Conservation (phyloP, 768 basidiomycete genomes). For the Crucibulum laeve region DNA sequence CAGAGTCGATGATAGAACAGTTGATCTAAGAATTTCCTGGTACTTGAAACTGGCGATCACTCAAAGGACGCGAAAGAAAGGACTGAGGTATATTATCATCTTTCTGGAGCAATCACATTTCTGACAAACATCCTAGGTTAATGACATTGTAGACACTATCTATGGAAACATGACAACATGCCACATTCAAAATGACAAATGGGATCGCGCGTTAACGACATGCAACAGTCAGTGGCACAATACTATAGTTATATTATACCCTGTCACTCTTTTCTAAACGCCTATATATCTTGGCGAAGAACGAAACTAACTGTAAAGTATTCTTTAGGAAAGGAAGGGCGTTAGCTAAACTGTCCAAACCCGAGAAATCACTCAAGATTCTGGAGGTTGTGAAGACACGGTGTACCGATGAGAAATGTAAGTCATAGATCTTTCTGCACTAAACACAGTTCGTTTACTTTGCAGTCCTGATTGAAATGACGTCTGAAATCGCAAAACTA, state of each 20-base stretch:
- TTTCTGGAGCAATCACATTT: background rate
- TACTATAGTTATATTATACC: background rate
- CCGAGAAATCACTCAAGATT: slow-evolving; percentile 57
- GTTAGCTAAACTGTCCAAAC: slow-evolving; percentile 70
- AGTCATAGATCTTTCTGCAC: background rate
- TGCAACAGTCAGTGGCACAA: slow-evolving; percentile 52
- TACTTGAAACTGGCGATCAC: slow-evolving; percentile 18
- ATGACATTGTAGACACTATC: slow-evolving; percentile 74
- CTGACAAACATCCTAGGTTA: slow-evolving; percentile 42
- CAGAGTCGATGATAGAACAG: too few species aligned
- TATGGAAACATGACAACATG: slow-evolving; percentile 85
- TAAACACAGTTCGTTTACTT: background rate
- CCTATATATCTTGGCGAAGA: slow-evolving; percentile 65
- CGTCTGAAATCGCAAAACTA: slow-evolving; percentile 62
- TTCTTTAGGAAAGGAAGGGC: slow-evolving; percentile 81
- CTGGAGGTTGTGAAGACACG: slow-evolving; percentile 63
- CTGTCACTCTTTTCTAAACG: background rate
- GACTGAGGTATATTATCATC: slow-evolving; percentile 58
- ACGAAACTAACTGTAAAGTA: slow-evolving; percentile 73
- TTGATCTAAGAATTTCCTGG: too few species aligned
- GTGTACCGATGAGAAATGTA: slow-evolving; percentile 49
- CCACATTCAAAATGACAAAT: slow-evolving; percentile 76
- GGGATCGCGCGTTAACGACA: slow-evolving; percentile 75
- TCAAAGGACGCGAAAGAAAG: slow-evolving; percentile 45
- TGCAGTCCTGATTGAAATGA: slow-evolving; percentile 55